These are phyloP conservation scores for Pascua sp. DNA, from an alignment of 1,284 basidiomycete species.

Conservation along the genomic window DNA sequence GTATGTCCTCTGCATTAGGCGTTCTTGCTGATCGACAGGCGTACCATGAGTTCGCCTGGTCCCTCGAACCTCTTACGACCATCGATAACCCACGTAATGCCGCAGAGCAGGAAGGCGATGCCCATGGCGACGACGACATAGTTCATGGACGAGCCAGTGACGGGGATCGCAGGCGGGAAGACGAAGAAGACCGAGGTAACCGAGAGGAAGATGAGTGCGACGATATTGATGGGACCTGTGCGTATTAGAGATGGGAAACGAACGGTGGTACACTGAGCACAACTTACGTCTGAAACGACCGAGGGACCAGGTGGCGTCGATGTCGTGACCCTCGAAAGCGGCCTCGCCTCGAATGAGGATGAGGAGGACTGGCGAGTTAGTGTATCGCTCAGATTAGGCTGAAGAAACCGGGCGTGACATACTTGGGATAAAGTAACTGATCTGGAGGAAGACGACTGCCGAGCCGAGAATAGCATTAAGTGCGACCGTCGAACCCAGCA, in stretches of 20 bases:
- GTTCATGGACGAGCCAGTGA: slow-evolving; percentile 49
- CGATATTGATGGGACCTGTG: slow-evolving; percentile 27
- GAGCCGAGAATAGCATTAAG: slow-evolving; percentile 49
- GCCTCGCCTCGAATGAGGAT: slow-evolving; percentile 48
- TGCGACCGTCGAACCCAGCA: slow-evolving; percentile 55
- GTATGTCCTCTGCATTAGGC: too few relatives aligned
- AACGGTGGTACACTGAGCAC: slow-evolving; percentile 12
- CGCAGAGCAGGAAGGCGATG: slow-evolving; percentile 35
- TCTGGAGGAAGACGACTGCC: slow-evolving; percentile 34
- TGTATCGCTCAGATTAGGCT: slow-evolving; percentile 8
- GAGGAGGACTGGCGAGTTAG: slow-evolving; percentile 33
- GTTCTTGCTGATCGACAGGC: too few relatives aligned
- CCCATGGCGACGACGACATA: slow-evolving; percentile 46
- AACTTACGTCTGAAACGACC: slow-evolving; percentile 32
- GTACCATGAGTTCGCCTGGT: slow-evolving; percentile 37
- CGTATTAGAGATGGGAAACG: too few relatives aligned
- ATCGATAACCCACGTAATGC: slow-evolving; percentile 43
- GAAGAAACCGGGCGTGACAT: too few relatives aligned
- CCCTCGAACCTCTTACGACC: slow-evolving; percentile 46
- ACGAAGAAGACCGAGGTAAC: slow-evolving; percentile 54
- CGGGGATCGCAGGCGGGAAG: slow-evolving; percentile 52
- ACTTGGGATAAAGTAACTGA: slow-evolving; percentile 38
- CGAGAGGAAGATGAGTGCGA: slow-evolving; percentile 45
- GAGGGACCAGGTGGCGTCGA: slow-evolving; percentile 28
- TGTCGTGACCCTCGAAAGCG: slow-evolving; percentile 39